These are phyloP conservation scores for Naematelia encephala DNA, from an alignment of 768 basidiomycete genomes.

Conservation along the genomic window DNA sequence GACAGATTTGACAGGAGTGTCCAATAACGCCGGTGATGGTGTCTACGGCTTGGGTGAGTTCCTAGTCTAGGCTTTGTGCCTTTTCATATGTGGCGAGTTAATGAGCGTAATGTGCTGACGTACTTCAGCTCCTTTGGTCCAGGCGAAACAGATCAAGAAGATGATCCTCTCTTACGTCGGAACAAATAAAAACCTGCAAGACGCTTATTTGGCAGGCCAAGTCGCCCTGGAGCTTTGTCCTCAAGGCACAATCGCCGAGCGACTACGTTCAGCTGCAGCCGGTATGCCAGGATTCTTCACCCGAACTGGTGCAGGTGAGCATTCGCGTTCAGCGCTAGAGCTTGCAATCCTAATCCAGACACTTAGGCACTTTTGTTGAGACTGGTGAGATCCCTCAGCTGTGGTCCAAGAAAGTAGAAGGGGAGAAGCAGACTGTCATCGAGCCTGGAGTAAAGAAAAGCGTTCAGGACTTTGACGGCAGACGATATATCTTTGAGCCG, in stretches of 20 bases:
- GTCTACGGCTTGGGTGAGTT: conserved; percentile 35
- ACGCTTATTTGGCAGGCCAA: conserved; percentile 39
- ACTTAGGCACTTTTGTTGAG: conserved; percentile 39
- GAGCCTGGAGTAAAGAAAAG: conserved; percentile 40
- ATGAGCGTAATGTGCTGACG: not conserved
- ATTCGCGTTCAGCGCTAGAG: not conserved
- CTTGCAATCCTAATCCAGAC: not conserved
- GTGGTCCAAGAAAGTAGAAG: conserved; percentile 25
- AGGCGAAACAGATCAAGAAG: conserved; percentile 37
- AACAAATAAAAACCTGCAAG: conserved; percentile 40
- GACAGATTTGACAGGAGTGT: conserved; percentile 42
- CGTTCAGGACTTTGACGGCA: conserved; percentile 32
- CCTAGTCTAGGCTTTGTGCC: not conserved
- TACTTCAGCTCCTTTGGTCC: conserved; percentile 30
- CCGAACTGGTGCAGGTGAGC: conserved; percentile 38
- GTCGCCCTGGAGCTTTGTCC: conserved; percentile 39
- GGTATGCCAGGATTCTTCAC: conserved; percentile 46
- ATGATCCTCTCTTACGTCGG: conserved; percentile 44
- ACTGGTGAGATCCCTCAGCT: conserved; percentile 42
- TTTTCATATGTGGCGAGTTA: too few relatives aligned
- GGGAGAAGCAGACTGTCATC: conserved; percentile 34
- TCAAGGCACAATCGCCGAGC: conserved; percentile 44
- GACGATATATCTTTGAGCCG: conserved; percentile 41
- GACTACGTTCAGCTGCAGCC: conserved; percentile 40
- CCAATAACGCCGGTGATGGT: conserved; percentile 47